Conservation (phyloP, 768 basidiomycete genomes). For the Gymnopilus junonius region DNA sequence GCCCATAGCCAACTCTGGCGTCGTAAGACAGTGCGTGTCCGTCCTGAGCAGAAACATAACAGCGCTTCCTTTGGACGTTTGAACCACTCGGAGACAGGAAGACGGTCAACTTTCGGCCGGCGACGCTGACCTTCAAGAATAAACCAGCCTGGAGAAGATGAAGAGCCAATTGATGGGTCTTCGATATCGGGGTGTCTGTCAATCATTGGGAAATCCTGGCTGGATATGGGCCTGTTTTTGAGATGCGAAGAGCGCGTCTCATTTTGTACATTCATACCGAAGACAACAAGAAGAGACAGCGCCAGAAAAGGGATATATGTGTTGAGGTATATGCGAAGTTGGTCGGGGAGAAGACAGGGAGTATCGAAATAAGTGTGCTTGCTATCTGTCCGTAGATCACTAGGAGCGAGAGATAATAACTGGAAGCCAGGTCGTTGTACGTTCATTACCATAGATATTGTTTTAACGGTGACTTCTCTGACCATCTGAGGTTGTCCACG, state of each 20-base stretch:
- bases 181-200: constrained; percentile 8
- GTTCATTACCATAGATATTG: constrained; percentile 90
- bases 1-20: constrained; percentile 31
- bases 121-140: constrained; percentile 15
- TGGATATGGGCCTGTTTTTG: constrained; percentile 8
- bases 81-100: constrained; percentile 3
- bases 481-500: constrained; percentile 33
- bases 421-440: constrained; percentile 88
- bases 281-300: constrained; percentile 57
- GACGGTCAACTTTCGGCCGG: constrained; percentile 1
- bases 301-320: constrained; percentile 72
- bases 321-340: constrained; percentile 74
- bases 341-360: constrained; percentile 85
- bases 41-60: constrained; percentile 4
- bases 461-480: constrained; percentile 86
- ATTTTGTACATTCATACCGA: constrained; percentile 13
- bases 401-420: constrained; percentile 73
- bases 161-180: constrained; percentile 6
- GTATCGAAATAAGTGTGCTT: constrained; percentile 50
- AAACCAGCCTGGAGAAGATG: constrained; percentile 20
- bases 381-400: constrained; percentile 16
- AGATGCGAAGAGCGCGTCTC: neutral
- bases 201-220: constrained; percentile 2
- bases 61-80: constrained; percentile 2
- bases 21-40: constrained; percentile 3